These are phyloP conservation scores for Camillea tinctor DNA, from an alignment of 2,329 filamentous ascomycete genomes.

Conservation along the genomic window DNA sequence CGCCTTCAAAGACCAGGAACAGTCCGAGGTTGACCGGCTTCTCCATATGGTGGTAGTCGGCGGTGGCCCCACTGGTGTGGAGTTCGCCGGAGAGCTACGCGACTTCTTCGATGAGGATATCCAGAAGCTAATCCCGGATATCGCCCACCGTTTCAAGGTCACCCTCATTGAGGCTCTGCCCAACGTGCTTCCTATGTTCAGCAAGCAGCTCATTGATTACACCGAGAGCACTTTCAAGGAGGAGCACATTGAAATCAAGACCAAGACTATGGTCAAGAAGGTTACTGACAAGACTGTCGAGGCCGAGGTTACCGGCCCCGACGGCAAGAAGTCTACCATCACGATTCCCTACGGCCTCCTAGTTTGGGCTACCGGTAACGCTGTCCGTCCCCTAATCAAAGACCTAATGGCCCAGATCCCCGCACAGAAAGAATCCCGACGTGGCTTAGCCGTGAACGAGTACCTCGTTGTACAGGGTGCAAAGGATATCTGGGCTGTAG, in stretches of 20 bases:
- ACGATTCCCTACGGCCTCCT: slow-evolving; percentile 91
- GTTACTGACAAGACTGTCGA: slow-evolving; percentile 92
- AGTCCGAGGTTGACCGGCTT: slow-evolving; percentile 86
- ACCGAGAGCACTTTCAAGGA: slow-evolving; percentile 99
- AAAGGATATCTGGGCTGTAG: slow-evolving; percentile 96
- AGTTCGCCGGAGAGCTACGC: slow-evolving; percentile 96
- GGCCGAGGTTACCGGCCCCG: slow-evolving; percentile 77
- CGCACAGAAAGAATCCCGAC: slow-evolving; percentile 91
- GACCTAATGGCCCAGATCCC: slow-evolving; percentile 91
- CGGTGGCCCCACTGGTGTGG: slow-evolving; percentile 93
- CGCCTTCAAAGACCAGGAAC: slow-evolving; percentile 92
- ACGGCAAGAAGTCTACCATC: slow-evolving; percentile 80
- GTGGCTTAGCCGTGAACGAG: slow-evolving; percentile 95
- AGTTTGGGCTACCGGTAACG: slow-evolving; percentile 98
- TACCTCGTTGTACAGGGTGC: slow-evolving; percentile 97
- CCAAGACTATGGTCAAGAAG: slow-evolving; percentile 98
- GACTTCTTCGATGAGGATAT: slow-evolving; percentile 99
- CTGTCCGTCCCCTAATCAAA: slow-evolving; percentile 81
- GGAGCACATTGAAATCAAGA: slow-evolving; percentile 95
- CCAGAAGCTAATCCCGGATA: slow-evolving; percentile 96
- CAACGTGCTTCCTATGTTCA: slow-evolving; percentile 96
- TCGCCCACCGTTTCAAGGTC: slow-evolving; percentile 92
- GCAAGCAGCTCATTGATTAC: slow-evolving; percentile 98
- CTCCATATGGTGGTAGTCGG: slow-evolving; percentile 97
- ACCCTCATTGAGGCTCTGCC: slow-evolving; percentile 96